Conservation (phyloP, 768 basidiomycete genomes). For the Boletus tomentosulus region DNA sequence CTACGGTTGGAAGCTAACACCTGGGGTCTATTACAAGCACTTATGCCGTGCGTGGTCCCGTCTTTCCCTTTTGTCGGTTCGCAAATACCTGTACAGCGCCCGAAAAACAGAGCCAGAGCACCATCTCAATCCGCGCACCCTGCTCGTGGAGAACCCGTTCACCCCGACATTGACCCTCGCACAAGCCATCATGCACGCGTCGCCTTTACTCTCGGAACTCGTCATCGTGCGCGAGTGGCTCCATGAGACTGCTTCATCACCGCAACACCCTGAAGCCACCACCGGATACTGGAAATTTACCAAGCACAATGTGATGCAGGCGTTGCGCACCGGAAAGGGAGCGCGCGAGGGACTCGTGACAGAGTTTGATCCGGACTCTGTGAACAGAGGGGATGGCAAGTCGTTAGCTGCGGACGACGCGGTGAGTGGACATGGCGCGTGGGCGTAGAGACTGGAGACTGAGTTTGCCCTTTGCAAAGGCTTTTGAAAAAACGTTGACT, state of each 20-base stretch:
- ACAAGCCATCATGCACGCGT: constrained; percentile 65
- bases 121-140: constrained; percentile 45
- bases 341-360: constrained; percentile 50
- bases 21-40: constrained; percentile 74
- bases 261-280: constrained; percentile 62
- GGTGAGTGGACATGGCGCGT: constrained; percentile 39
- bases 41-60: constrained; percentile 59
- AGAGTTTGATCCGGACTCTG: constrained; percentile 80
- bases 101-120: constrained; percentile 58
- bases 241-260: constrained; percentile 67
- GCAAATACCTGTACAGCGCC: constrained; percentile 38
- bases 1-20: constrained; percentile 75
- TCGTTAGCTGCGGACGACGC: constrained; percentile 73
- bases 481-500: constrained; percentile 73
- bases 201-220: constrained; percentile 68
- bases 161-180: constrained; percentile 74
- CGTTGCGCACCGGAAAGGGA: constrained; percentile 45
- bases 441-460: background rate
- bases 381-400: constrained; percentile 53
- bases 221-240: constrained; percentile 86
- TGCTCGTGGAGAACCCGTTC: constrained; percentile 74
- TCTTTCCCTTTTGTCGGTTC: background rate
- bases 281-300: constrained; percentile 86
- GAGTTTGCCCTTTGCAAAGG: constrained; percentile 39
- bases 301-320: constrained; percentile 67